Conservation (phyloP, 2,329 filamentous ascomycete species). For the Hymenoscyphus infarciens region DNA sequence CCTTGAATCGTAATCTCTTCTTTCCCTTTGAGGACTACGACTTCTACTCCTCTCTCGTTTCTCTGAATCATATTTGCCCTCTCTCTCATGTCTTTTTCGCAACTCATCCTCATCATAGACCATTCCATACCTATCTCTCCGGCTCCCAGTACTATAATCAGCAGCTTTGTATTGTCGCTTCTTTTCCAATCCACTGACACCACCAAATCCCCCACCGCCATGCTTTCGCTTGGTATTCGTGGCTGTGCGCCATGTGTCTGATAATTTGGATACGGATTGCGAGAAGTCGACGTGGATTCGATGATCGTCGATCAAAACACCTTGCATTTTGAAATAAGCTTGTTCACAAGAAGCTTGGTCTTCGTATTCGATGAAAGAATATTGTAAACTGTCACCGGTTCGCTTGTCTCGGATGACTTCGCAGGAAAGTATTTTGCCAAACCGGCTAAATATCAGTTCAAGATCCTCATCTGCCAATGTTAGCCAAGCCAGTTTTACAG, state of each 20-base stretch:
- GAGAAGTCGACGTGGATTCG: constrained; percentile 98
- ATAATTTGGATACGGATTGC: constrained; percentile 85
- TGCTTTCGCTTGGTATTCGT: constrained; percentile 75
- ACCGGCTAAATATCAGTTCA: constrained; percentile 93
- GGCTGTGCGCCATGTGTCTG: constrained; percentile 81
- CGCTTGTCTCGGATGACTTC: constrained; percentile 94
- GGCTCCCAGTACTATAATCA: constrained; percentile 35
- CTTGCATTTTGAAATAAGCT: constrained; percentile 99
- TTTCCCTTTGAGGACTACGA: constrained; percentile 31
- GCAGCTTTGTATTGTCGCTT: constrained; percentile 77
- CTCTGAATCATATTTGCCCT: constrained; percentile 31
- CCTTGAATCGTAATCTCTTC: constrained; percentile 22
- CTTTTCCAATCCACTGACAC: constrained; percentile 83
- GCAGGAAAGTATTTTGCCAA: constrained; percentile 90
- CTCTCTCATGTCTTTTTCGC: constrained; percentile 46
- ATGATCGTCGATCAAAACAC: constrained; percentile 92
- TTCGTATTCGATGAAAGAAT: constrained; percentile 96
- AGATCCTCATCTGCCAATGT: constrained; percentile 70
- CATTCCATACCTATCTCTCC: constrained; percentile 64
- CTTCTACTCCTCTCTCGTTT: constrained; percentile 34
- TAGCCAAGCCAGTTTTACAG: constrained; percentile 7
- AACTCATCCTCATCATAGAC: constrained; percentile 75
- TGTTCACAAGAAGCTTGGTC: constrained; percentile 90
- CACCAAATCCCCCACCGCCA: constrained; percentile 77
- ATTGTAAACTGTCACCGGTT: constrained; percentile 92